These are phyloP conservation scores for Hibiscus syriacus DNA, from an alignment of 345 rosid genomes.

Conservation along the genomic window DNA sequence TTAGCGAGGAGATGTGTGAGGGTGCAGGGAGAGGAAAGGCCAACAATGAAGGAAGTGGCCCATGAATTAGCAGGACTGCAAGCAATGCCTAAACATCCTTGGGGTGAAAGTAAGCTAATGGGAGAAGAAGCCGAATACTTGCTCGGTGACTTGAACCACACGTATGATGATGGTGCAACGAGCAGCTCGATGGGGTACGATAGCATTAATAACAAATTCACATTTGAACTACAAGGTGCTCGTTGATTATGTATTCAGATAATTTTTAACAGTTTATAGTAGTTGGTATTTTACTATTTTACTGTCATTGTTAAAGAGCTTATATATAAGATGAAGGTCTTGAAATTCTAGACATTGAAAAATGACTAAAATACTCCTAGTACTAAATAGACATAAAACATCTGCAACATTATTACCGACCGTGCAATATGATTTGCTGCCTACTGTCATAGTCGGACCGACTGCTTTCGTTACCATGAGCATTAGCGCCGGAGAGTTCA, in stretches of 20 bases:
- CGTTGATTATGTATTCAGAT: background rate
- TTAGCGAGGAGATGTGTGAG: constrained; percentile 8
- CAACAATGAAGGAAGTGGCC: constrained; percentile 6
- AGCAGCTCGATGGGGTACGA: background rate
- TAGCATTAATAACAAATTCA: background rate
- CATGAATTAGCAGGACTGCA: constrained; percentile 10
- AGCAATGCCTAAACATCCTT: background rate
- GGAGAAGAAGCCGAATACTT: background rate
- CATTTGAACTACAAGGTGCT: background rate
- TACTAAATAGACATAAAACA: background rate
- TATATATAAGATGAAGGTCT: too few species aligned
- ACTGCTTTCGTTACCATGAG: background rate
- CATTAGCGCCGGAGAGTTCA: background rate
- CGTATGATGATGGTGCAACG: background rate
- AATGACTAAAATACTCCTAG: too few species aligned
- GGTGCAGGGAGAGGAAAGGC: constrained; percentile 7
- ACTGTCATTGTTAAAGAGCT: too few species aligned
- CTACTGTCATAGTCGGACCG: background rate
- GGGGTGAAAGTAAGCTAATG: background rate
- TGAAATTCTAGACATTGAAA: too few species aligned
- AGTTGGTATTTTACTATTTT: too few species aligned
- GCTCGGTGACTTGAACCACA: background rate
- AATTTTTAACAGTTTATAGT: too few species aligned
- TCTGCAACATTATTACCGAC: background rate
- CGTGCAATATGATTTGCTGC: constrained; percentile 3